Evolutionary conservation across 2,329 filamentous ascomycete genomes (phyloP).

Genomic region (Fusarium guadeloupense): DNA sequence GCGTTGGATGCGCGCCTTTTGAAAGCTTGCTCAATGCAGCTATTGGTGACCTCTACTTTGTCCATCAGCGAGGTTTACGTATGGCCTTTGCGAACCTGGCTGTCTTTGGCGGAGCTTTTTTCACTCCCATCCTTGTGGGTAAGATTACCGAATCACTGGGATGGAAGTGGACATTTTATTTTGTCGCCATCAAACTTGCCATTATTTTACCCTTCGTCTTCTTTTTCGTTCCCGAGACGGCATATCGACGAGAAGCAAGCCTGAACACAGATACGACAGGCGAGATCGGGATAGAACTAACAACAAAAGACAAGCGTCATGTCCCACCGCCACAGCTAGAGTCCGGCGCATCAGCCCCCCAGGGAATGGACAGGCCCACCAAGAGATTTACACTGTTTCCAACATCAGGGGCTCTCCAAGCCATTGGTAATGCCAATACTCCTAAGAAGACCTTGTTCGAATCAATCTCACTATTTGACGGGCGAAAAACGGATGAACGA

Average conservation of each 20-base stretch:
- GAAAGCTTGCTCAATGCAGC: slow-evolving; percentile 89
- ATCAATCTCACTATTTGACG: slow-evolving; percentile 77
- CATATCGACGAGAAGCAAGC: slow-evolving; percentile 72
- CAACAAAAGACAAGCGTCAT: slow-evolving; percentile 21
- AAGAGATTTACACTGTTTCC: slow-evolving; percentile 47
- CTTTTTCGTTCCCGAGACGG: slow-evolving; percentile 86
- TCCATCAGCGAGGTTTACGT: slow-evolving; percentile 82
- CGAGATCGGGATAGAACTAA: slow-evolving; percentile 44
- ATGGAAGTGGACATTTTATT: slow-evolving; percentile 91
- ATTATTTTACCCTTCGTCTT: slow-evolving; percentile 75
- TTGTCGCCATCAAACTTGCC: slow-evolving; percentile 85
- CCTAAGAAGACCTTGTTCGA: slow-evolving; percentile 67
- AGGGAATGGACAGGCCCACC: neutral
- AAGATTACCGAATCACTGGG: slow-evolving; percentile 80
- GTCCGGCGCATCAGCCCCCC: slow-evolving; percentile 1
- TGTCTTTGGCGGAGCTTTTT: slow-evolving; percentile 66
- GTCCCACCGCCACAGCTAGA: slow-evolving; percentile 7
- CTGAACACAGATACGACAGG: slow-evolving; percentile 74
- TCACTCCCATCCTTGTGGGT: slow-evolving; percentile 88
- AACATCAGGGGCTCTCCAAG: slow-evolving; percentile 46
- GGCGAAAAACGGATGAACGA: slow-evolving; percentile 79
- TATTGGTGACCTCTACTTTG: slow-evolving; percentile 90
- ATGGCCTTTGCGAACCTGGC: slow-evolving; percentile 80
- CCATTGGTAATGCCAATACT: slow-evolving; percentile 47
- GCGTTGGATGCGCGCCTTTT: slow-evolving; percentile 86